Conservation (phyloP, 2,329 filamentous ascomycete genomes). For the Calonectria hongkongensis region DNA sequence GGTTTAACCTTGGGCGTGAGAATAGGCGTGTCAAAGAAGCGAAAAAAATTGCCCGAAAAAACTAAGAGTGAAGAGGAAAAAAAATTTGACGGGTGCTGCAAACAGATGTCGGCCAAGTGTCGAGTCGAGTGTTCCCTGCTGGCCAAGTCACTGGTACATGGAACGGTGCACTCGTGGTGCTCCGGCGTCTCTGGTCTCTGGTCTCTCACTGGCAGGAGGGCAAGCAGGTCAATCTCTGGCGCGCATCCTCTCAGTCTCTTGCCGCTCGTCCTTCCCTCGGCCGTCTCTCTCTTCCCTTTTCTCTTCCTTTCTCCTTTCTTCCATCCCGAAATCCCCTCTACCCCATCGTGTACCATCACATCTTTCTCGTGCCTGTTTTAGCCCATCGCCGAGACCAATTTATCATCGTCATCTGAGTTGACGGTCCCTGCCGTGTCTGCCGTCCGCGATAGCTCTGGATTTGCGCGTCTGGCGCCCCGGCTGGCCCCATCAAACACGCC, state of each 20-base stretch:
- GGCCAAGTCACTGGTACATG: conserved; percentile 49
- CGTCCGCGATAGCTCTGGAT: conserved; percentile 48
- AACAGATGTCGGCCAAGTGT: conserved; percentile 53
- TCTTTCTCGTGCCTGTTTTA: not conserved
- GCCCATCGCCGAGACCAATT: conserved; percentile 35
- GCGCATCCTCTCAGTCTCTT: conserved; percentile 43
- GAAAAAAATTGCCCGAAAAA: conserved; percentile 47
- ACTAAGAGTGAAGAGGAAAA: conserved; percentile 43
- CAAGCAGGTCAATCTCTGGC: conserved; percentile 41
- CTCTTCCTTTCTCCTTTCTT: conserved; percentile 51
- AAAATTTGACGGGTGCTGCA: conserved; percentile 50
- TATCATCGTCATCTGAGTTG: conserved; percentile 33
- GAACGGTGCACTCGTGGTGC: conserved; percentile 37
- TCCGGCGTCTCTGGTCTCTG: conserved; percentile 47
- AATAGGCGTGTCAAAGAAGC: conserved; percentile 39
- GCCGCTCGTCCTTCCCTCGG: conserved; percentile 49
- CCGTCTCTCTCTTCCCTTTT: conserved; percentile 49
- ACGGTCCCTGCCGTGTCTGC: conserved; percentile 35
- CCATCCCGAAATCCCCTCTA: conserved; percentile 45
- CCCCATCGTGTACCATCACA: conserved; percentile 48
- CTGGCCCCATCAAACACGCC: conserved; percentile 52
- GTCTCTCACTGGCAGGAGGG: conserved; percentile 45
- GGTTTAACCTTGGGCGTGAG: conserved; percentile 29
- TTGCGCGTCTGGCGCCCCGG: conserved; percentile 55
- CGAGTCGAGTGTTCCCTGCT: conserved; percentile 48